These are phyloP conservation scores for Lathyrus aphaca DNA, from an alignment of 306 rosid genomes.

Conservation along the genomic window DNA sequence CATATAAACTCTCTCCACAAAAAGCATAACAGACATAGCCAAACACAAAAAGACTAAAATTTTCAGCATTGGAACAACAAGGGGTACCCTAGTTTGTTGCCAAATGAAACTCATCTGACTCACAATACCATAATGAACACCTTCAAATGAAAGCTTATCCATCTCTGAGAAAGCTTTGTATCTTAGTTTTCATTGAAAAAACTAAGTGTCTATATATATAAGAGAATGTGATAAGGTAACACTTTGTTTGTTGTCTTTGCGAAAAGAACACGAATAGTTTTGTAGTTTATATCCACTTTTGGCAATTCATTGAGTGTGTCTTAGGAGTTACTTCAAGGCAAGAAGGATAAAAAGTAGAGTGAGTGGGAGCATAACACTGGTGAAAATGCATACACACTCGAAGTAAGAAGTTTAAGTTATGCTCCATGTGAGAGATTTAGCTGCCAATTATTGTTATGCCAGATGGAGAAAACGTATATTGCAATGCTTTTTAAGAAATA, in stretches of 20 bases:
- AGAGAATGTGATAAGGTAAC: neutral
- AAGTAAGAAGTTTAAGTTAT: slow-evolving; percentile 24
- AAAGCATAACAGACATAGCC: slow-evolving; percentile 77
- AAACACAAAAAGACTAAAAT: slow-evolving; percentile 57
- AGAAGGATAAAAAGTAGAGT: slow-evolving; percentile 38
- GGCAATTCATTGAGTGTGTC: slow-evolving; percentile 54
- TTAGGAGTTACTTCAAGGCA: slow-evolving; percentile 61
- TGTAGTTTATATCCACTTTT: slow-evolving; percentile 22
- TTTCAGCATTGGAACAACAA: slow-evolving; percentile 68
- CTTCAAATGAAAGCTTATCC: slow-evolving; percentile 47
- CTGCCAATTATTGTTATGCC: slow-evolving; percentile 22
- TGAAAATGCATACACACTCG: slow-evolving; percentile 33
- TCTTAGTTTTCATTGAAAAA: slow-evolving; percentile 21
- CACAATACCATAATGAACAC: slow-evolving; percentile 42
- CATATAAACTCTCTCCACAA: slow-evolving; percentile 83
- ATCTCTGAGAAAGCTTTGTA: slow-evolving; percentile 34
- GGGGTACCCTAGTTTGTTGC: slow-evolving; percentile 60
- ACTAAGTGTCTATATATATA: slow-evolving; percentile 8
- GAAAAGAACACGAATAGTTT: slow-evolving; percentile 60
- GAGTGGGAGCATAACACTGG: slow-evolving; percentile 30
- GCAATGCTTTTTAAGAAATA: slow-evolving; percentile 30
- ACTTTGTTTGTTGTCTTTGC: slow-evolving; percentile 50
- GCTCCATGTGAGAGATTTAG: slow-evolving; percentile 35
- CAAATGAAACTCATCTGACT: slow-evolving; percentile 56
- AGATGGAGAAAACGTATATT: slow-evolving; percentile 39